These are phyloP conservation scores for Reutealis trisperma DNA, from an alignment of 345 rosid genomes.

Conservation along the genomic window DNA sequence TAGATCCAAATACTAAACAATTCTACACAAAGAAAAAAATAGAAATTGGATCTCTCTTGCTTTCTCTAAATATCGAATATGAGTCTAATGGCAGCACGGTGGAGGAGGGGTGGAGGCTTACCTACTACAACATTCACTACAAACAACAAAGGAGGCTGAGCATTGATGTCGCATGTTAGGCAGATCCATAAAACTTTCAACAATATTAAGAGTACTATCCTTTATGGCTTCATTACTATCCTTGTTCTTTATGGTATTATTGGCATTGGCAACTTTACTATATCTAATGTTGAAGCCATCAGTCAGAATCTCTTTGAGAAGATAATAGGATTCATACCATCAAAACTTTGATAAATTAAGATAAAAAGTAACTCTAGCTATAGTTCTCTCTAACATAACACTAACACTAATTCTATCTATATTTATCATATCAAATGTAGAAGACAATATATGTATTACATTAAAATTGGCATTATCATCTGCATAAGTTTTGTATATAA, in stretches of 20 bases:
- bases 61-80: background rate
- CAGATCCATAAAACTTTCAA: slow-evolving; percentile 89
- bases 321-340: slow-evolving; percentile 71
- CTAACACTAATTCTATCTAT: too few species aligned
- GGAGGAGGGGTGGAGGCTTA: slow-evolving; percentile 44
- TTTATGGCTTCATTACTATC: slow-evolving; percentile 87
- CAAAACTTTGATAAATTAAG: too few species aligned
- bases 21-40: background rate
- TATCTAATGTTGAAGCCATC: slow-evolving; percentile 74
- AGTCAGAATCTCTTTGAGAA: slow-evolving; percentile 76
- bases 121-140: slow-evolving; percentile 51
- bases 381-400: too few species aligned
- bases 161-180: slow-evolving; percentile 59
- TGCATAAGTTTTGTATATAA: too few species aligned
- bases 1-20: too few species aligned
- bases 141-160: slow-evolving; percentile 43
- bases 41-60: slow-evolving; percentile 14
- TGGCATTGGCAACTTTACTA: slow-evolving; percentile 74
- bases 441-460: too few species aligned
- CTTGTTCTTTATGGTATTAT: slow-evolving; percentile 93
- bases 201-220: slow-evolving; percentile 86
- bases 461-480: too few species aligned
- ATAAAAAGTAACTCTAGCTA: too few species aligned
- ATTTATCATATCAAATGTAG: too few species aligned
- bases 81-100: slow-evolving; percentile 39